Conservation (phyloP, 225 moss, liverwort and hornwort species). For the Physcomitrellopsis africana region DNA sequence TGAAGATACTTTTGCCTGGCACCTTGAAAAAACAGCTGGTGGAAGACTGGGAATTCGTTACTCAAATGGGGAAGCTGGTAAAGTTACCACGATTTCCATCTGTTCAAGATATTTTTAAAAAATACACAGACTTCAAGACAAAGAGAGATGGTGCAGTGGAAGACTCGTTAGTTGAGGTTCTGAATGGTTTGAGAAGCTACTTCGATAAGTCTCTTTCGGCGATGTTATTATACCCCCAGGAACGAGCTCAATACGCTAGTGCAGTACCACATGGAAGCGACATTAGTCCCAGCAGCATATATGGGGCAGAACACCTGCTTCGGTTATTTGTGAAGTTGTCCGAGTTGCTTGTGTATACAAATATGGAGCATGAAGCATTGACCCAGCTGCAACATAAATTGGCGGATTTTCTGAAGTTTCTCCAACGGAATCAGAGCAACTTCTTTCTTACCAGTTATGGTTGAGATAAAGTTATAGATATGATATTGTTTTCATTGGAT, state of each 20-base stretch:
- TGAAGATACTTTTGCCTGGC: constrained; percentile 84
- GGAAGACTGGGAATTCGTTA: constrained; percentile 91
- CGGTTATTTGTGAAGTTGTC: constrained; percentile 93
- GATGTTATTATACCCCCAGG: constrained; percentile 90
- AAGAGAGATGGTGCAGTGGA: constrained; percentile 80
- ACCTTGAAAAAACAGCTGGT: constrained; percentile 92
- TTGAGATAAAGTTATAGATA: constrained; percentile 40
- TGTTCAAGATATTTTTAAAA: constrained; percentile 85
- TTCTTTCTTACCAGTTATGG: constrained; percentile 84
- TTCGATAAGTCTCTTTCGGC: constrained; percentile 90
- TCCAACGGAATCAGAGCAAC: constrained; percentile 81
- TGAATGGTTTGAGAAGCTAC: constrained; percentile 80
- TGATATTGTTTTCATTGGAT: constrained; percentile 22
- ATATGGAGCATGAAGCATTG: constrained; percentile 89
- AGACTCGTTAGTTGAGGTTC: constrained; percentile 75
- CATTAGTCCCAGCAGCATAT: constrained; percentile 66
- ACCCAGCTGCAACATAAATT: constrained; percentile 81
- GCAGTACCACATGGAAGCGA: constrained; percentile 72
- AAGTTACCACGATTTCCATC: constrained; percentile 84
- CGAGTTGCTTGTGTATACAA: constrained; percentile 78
- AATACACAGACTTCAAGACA: constrained; percentile 79
- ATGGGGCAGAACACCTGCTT: constrained; percentile 93
- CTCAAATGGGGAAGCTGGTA: constrained; percentile 77
- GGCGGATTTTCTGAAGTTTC: constrained; percentile 90
- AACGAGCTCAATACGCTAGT: constrained; percentile 79